Evolutionary conservation across 164 flowering plant genomes (phyloP), one percentile per base, ranked within the genome.

Genomic region (Stephania yunnanensis): DNA sequence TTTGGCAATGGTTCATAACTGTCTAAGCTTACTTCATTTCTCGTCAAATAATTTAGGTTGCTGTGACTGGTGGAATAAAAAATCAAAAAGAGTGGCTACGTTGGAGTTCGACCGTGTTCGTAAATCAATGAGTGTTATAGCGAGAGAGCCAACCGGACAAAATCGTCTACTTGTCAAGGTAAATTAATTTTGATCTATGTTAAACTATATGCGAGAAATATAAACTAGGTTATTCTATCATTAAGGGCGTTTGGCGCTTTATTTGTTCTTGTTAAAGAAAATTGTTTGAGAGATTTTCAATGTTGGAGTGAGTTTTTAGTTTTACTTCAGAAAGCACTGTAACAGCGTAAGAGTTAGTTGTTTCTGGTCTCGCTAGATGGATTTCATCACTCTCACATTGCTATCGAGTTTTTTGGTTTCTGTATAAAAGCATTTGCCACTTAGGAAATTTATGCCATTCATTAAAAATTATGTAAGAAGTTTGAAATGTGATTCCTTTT

Each of bases 161-260:
- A 92, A 94, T 74, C 85, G 91, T 73, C 91, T 92, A 74, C 94
- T 92, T 78, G 98, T 94, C 75, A 94, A 92, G 98, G 98, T 94
- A 79, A 81, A 10, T 69, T 61, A 30, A 69, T 66, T 70, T 68
- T 25, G 72, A 11, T 11, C 31, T 20, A 68, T n/a, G 17, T 58
- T 46, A 73, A 22, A 63, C 29, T 31, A 11, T 67, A 12, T 55
- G 22, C 4, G 53, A 58, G 13, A 58, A 58, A 15, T 19, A 46
- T 67, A 29, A 5, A 10, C 0, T 13, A 55, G 3, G 10, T 58
- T 15, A 10, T 5, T 58, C 19, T 58, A 58, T 58, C 64, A 58
- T 15, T 15, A 58, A 3, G 0, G 15, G 5, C 11, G 29, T 2
- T 73, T 61, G 17, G 5, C 6, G 0, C 42, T 42, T 10, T 22